These are phyloP conservation scores for Candida suzukii DNA, from an alignment of 805 yeast genomes.

Conservation along the genomic window DNA sequence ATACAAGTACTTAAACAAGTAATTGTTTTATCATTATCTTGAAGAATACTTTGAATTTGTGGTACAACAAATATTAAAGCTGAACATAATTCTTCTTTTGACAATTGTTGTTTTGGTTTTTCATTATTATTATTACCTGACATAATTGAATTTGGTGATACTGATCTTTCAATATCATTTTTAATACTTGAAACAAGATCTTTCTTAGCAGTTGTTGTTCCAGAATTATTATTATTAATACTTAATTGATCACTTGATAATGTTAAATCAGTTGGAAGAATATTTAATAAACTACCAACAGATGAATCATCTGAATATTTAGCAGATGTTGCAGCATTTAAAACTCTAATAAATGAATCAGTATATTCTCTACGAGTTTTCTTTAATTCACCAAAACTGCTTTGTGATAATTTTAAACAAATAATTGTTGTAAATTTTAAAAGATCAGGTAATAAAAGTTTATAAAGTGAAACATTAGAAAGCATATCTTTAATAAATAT, in stretches of 20 bases:
- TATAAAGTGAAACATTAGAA: constrained; percentile 39
- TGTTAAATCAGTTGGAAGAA: constrained; percentile 9
- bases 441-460: constrained; percentile 42
- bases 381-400: constrained; percentile 57
- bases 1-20: constrained; percentile 45
- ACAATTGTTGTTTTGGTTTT: background rate
- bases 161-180: background rate
- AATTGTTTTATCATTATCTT: constrained; percentile 57
- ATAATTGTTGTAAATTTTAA: constrained; percentile 46
- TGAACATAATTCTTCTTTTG: constrained; percentile 37
- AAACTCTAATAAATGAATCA: constrained; percentile 19
- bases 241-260: background rate
- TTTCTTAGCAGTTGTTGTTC: background rate
- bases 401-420: constrained; percentile 47
- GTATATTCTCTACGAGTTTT: constrained; percentile 47
- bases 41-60: constrained; percentile 33
- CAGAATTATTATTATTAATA: background rate
- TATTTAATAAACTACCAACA: constrained; percentile 11
- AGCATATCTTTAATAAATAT: constrained; percentile 54
- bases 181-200: background rate
- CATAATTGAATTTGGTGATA: background rate
- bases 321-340: constrained; percentile 16
- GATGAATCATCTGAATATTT: constrained; percentile 15
- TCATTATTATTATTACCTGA: constrained; percentile 1
- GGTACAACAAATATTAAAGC: constrained; percentile 34